A percentile compares a stretch with the other conserved stretches of the same genome.
These are phyloP conservation scores for Eimeria brunetti DNA, from an alignment of 169 alveolate species.

Conservation along the genomic window DNA sequence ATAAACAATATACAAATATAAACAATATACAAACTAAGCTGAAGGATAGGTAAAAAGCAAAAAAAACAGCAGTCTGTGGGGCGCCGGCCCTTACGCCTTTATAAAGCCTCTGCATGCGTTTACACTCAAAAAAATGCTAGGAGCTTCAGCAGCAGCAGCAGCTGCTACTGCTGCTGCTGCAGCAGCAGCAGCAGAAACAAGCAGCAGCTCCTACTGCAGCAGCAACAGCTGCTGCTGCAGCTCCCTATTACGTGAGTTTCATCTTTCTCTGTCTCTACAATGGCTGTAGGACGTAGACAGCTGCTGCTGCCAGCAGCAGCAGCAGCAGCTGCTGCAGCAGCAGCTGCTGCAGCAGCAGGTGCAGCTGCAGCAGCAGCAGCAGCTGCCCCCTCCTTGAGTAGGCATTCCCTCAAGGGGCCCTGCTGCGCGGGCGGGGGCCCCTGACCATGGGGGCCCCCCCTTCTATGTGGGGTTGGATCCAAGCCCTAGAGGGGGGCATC, in stretches of 20 bases:
- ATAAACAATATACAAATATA: neutral
- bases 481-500: neutral
- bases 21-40: neutral
- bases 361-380: slow-evolving; percentile 10
- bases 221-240: too few species aligned
- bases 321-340: neutral
- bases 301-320: neutral
- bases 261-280: neutral
- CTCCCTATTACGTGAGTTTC: neutral
- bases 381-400: neutral
- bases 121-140: neutral
- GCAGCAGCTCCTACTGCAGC: too few species aligned
- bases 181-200: neutral
- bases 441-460: neutral
- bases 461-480: neutral
- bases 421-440: neutral
- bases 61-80: neutral
- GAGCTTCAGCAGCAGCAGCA: too few species aligned
- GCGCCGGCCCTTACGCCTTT: neutral
- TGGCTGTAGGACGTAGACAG: neutral
- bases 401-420: neutral
- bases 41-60: too few species aligned
- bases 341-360: neutral
- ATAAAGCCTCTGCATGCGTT: neutral
- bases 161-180: neutral